phyloP scores from a whole-genome alignment of 129 eudicot species.

The Logfia minima region DNA sequence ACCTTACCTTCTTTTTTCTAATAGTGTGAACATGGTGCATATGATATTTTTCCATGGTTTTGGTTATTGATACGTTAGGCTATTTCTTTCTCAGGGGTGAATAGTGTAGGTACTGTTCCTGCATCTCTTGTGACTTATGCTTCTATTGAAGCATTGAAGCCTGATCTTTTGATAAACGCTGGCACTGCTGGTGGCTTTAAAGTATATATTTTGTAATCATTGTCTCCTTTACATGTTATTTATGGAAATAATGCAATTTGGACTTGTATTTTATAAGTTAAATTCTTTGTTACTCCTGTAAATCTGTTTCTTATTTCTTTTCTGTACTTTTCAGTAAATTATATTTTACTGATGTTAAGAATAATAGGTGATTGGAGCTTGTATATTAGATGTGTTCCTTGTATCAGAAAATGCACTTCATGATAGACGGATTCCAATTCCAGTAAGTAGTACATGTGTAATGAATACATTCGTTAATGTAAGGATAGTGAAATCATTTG shows the following conservation, averaged over 20 bases:
- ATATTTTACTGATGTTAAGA: conserved; percentile 13
- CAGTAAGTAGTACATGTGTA: conserved; percentile 41
- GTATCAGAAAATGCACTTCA: conserved; percentile 73
- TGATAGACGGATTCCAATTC: conserved; percentile 70
- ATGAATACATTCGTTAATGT: background rate
- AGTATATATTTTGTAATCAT: conserved; percentile 38
- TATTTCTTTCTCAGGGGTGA: conserved; percentile 53
- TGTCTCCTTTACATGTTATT: background rate
- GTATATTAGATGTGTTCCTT: conserved; percentile 55
- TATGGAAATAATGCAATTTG: background rate
- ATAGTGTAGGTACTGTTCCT: conserved; percentile 75
- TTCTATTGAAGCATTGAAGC: conserved; percentile 75
- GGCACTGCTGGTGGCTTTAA: conserved; percentile 91
- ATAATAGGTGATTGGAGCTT: conserved; percentile 64
- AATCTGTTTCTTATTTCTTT: background rate
- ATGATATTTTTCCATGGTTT: background rate
- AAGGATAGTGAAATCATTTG: background rate
- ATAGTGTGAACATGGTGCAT: background rate
- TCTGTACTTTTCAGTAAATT: background rate
- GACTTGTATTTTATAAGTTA: conserved; percentile 1
- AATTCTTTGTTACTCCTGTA: conserved; percentile 1
- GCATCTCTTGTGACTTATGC: conserved; percentile 86
- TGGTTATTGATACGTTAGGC: conserved; percentile 17
- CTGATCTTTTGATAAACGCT: conserved; percentile 85
- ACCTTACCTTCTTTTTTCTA: background rate